Conservation (phyloP, 805 yeast species). For the Grigorovia jiainica region DNA sequence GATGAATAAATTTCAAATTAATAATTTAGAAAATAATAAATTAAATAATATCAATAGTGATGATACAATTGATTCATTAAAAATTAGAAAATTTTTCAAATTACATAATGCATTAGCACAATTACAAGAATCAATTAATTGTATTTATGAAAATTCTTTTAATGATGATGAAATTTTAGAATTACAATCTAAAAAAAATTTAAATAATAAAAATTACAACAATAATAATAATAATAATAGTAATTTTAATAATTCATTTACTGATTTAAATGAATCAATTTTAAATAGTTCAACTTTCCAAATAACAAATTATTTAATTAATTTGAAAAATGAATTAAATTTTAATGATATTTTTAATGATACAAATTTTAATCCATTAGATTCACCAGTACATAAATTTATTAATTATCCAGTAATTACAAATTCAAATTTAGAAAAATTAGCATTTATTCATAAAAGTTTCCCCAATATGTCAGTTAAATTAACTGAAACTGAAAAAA, state of each 20-base stretch:
- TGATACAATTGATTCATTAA: no score
- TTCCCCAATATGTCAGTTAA: conserved; percentile 12
- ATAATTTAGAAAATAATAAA: no score
- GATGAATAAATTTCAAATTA: no score
- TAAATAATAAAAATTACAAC: no score
- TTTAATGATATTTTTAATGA: conserved; percentile 4
- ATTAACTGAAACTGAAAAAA: conserved; percentile 10
- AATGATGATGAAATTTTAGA: conserved; percentile 4
- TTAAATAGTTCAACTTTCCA: conserved; percentile 10
- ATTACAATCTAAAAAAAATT: not conserved
- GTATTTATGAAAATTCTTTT: conserved; percentile 8
- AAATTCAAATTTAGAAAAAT: conserved; percentile 11
- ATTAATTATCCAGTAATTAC: conserved; percentile 16
- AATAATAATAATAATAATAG: no score
- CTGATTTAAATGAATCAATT: conserved; percentile 9
- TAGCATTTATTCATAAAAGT: conserved; percentile 18
- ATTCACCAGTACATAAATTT: conserved; percentile 7
- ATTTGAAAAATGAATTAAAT: not conserved
- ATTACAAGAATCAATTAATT: conserved; percentile 9
- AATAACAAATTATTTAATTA: conserved; percentile 7
- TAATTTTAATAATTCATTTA: conserved; percentile 1
- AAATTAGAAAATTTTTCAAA: conserved; percentile 11
- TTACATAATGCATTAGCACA: conserved; percentile 12
- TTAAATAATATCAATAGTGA: no score
- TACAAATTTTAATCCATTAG: conserved; percentile 6